Evolutionary conservation across 2,329 filamentous ascomycete genomes (phyloP).

Genomic region (Fusarium abutilonis): DNA sequence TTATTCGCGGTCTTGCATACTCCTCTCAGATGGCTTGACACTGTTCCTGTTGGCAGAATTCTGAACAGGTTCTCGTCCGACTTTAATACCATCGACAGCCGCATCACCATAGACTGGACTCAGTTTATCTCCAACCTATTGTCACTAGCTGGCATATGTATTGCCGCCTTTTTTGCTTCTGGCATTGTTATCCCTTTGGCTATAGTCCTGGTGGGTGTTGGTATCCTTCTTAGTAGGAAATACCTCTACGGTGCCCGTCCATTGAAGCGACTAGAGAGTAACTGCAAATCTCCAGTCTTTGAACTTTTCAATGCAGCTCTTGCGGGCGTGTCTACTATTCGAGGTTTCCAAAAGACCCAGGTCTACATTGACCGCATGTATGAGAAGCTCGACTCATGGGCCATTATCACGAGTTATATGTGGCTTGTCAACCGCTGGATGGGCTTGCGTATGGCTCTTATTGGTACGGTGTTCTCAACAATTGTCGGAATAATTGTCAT

Average conservation of each 20-base stretch:
- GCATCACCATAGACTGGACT: constrained; percentile 70
- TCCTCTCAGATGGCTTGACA: constrained; percentile 82
- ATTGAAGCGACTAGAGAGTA: constrained; percentile 80
- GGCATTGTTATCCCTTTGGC: constrained; percentile 72
- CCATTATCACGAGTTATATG: constrained; percentile 71
- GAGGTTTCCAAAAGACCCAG: constrained; percentile 75
- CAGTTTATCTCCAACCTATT: constrained; percentile 70
- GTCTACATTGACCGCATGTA: constrained; percentile 77
- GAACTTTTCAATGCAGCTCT: constrained; percentile 81
- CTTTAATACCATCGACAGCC: constrained; percentile 77
- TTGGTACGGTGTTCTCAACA: constrained; percentile 75
- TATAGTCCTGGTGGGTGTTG: constrained; percentile 65
- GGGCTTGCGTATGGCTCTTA: constrained; percentile 73
- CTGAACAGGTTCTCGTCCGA: constrained; percentile 82
- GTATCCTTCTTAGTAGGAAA: constrained; percentile 64
- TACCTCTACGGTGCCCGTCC: constrained; percentile 79
- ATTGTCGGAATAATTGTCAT: constrained; percentile 73
- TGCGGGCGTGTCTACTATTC: constrained; percentile 77
- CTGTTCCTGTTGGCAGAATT: constrained; percentile 78
- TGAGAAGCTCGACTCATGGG: constrained; percentile 72
- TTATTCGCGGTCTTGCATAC: constrained; percentile 74
- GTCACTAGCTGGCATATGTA: constrained; percentile 70
- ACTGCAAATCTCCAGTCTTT: constrained; percentile 80
- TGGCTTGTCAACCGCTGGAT: constrained; percentile 83
- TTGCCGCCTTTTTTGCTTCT: constrained; percentile 75